These are phyloP conservation scores for Astrothelium macrocarpum DNA, from an alignment of 495 filamentous ascomycete genomes.

Conservation along the genomic window DNA sequence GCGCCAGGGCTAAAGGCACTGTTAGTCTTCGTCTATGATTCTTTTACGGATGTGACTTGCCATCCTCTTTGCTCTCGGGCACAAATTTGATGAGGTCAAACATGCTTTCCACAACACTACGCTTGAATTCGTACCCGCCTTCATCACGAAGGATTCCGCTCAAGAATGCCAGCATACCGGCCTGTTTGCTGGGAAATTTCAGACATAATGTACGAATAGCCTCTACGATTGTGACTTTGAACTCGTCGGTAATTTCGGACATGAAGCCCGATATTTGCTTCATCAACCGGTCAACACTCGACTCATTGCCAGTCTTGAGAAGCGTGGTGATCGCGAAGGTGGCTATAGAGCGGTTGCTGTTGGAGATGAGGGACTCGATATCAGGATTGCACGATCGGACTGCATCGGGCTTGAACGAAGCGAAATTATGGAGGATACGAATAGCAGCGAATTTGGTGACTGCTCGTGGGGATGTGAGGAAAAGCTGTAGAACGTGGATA, in stretches of 20 bases:
- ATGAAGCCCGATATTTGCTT: constrained; percentile 95
- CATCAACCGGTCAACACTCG: constrained; percentile 93
- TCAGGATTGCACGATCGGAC: constrained; percentile 93
- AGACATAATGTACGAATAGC: constrained; percentile 92
- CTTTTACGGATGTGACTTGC: constrained; percentile 29
- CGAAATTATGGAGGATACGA: constrained; percentile 91
- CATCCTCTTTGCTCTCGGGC: constrained; percentile 92
- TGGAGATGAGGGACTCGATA: constrained; percentile 91
- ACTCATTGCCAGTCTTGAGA: constrained; percentile 95
- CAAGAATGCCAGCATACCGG: constrained; percentile 92
- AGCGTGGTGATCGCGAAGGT: constrained; percentile 97
- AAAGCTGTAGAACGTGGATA: constrained; percentile 89
- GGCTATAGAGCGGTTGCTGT: constrained; percentile 93
- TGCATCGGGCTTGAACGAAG: constrained; percentile 85
- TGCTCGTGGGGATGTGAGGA: constrained; percentile 90
- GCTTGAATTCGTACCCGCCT: constrained; percentile 97
- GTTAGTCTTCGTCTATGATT: constrained; percentile 4
- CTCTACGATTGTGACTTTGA: constrained; percentile 99
- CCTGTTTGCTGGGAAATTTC: constrained; percentile 97
- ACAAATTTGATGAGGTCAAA: constrained; percentile 99
- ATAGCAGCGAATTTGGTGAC: constrained; percentile 98
- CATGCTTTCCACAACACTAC: constrained; percentile 95
- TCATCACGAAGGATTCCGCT: constrained; percentile 92
- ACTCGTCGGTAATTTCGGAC: constrained; percentile 96
- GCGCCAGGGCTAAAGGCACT: constrained; percentile 69